Conservation (phyloP, 371 early-diverging fungal genomes). For the Parasitella parasitica region DNA sequence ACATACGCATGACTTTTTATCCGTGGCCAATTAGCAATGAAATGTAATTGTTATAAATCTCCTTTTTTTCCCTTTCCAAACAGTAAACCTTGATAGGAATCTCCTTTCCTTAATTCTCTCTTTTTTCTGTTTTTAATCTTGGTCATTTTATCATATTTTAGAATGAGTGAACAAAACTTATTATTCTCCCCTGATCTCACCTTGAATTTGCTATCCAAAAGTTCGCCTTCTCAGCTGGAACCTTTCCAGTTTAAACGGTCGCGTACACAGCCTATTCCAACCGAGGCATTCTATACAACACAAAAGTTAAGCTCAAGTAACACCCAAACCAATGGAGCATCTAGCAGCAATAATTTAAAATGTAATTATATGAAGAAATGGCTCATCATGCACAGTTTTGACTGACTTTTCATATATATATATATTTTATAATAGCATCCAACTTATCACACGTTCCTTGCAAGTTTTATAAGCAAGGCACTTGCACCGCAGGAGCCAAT, state of each 20-base stretch:
- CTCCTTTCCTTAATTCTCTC: conserved; percentile 3
- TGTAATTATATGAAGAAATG: neutral
- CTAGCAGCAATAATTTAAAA: conserved; percentile 4
- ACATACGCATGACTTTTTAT: conserved; percentile 19
- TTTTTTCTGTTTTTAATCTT: conserved; percentile 1
- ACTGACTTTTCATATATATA: neutral
- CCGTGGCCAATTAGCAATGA: conserved; percentile 4
- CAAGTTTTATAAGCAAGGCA: conserved; percentile 77
- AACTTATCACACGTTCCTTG: conserved; percentile 73
- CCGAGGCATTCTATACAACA: conserved; percentile 14
- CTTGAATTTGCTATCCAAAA: conserved; percentile 27
- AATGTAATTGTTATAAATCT: neutral
- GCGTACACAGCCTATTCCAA: conserved; percentile 23
- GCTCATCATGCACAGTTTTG: neutral
- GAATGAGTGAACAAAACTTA: conserved; percentile 17
- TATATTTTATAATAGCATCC: no score
- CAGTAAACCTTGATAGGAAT: neutral
- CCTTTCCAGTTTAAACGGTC: conserved; percentile 23
- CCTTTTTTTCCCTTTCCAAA: conserved; percentile 3
- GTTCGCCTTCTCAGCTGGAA: conserved; percentile 32
- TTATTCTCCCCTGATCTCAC: conserved; percentile 14
- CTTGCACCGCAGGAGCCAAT: conserved; percentile 75
- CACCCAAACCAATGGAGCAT: neutral
- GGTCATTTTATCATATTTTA: neutral
- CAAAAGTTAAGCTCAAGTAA: conserved; percentile 2